Conservation (phyloP, 441 rosid species). For the Manihot esculenta region DNA sequence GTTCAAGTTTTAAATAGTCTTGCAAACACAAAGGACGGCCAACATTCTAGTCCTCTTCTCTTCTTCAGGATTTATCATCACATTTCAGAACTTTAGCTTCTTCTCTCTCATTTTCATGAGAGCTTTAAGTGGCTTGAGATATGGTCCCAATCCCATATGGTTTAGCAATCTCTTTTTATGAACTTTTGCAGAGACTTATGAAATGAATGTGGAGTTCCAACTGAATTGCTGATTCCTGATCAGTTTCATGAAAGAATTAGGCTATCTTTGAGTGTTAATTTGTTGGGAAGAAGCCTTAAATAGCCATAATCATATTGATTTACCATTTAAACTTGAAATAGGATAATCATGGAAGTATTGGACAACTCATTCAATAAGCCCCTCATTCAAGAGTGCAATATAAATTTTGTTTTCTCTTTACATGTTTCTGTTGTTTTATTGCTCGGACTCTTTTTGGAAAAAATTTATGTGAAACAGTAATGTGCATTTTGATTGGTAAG, state of each 20-base stretch:
- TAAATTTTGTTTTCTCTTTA: not conserved
- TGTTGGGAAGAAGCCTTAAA: not conserved
- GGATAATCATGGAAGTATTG: not conserved
- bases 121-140: not conserved
- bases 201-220: not conserved
- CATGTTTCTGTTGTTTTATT: not conserved
- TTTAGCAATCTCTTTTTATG: not conserved
- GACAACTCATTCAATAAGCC: not conserved
- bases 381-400: slow-evolving; percentile 4
- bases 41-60: not conserved
- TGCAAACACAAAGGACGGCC: too few species aligned
- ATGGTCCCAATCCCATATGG: not conserved
- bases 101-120: not conserved
- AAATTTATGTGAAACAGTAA: not conserved
- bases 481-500: not conserved
- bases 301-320: not conserved
- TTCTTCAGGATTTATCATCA: not conserved
- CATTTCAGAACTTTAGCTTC: not conserved
- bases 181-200: not conserved
- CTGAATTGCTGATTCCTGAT: not conserved
- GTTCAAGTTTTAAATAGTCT: not conserved
- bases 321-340: not conserved
- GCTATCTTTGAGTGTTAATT: not conserved
- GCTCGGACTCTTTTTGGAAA: not conserved
- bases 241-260: not conserved